A percentile compares a stretch with the other conserved stretches of the same genome.
These are phyloP conservation scores for Trichoderma asperelloides DNA, from an alignment of 495 filamentous ascomycete genomes.

Conservation along the genomic window DNA sequence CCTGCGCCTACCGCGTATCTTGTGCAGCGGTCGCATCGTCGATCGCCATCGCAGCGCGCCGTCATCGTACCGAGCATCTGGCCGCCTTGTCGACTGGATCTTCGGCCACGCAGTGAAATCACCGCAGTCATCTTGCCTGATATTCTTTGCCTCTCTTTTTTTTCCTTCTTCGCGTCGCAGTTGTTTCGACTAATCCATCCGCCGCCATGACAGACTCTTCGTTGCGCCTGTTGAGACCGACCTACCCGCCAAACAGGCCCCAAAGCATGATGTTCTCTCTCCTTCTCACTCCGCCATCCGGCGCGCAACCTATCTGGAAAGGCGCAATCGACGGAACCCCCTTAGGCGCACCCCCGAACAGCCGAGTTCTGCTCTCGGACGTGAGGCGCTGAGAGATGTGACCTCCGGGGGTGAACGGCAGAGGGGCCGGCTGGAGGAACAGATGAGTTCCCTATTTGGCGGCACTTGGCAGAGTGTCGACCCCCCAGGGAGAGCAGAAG, in stretches of 20 bases:
- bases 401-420: neutral
- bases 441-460: neutral
- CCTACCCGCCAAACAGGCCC: constrained; percentile 34
- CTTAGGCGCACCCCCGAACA: constrained; percentile 16
- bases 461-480: neutral
- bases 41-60: neutral
- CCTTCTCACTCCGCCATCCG: constrained; percentile 66
- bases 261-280: constrained; percentile 20
- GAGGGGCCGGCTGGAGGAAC: neutral
- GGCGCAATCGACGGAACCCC: constrained; percentile 26
- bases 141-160: neutral
- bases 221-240: constrained; percentile 48
- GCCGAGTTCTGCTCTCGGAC: neutral
- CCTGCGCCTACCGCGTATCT: neutral
- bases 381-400: constrained; percentile 4
- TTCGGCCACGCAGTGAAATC: neutral
- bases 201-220: constrained; percentile 32
- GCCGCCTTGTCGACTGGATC: neutral
- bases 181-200: neutral
- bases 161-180: neutral
- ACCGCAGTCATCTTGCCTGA: neutral
- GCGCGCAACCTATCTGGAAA: constrained; percentile 33
- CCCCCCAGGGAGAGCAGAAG: neutral
- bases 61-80: neutral
- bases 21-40: neutral